These are phyloP conservation scores for Uronychia setigera DNA, from an alignment of 73 alveolate genomes.

Conservation along the genomic window DNA sequence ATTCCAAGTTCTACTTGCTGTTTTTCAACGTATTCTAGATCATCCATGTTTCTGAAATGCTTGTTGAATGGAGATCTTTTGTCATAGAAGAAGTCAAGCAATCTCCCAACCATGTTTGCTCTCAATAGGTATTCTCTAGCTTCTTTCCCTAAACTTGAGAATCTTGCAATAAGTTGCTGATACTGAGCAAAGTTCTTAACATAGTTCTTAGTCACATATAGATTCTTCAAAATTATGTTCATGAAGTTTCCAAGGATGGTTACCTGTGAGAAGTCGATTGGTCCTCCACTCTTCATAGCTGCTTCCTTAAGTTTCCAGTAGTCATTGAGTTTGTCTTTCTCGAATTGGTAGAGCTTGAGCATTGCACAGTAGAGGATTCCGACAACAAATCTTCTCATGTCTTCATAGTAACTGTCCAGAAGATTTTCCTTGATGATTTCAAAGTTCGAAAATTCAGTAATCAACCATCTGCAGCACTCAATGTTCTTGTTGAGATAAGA, in stretches of 20 bases:
- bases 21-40: constrained; percentile 5
- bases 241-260: constrained; percentile 20
- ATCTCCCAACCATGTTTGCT: constrained; percentile 51
- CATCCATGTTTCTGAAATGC: constrained; percentile 35
- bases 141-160: constrained; percentile 51
- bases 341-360: constrained; percentile 60
- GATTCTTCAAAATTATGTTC: constrained; percentile 12
- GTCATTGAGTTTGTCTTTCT: constrained; percentile 19
- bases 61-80: constrained; percentile 27
- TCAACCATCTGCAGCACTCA: constrained; percentile 51
- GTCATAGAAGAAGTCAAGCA: constrained; percentile 35
- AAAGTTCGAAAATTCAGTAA: constrained; percentile 41
- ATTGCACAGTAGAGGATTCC: constrained; percentile 67
- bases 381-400: constrained; percentile 52
- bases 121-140: constrained; percentile 49
- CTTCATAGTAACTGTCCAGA: constrained; percentile 33
- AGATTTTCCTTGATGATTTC: constrained; percentile 49
- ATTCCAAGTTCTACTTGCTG: constrained; percentile 54
- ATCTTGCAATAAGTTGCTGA: constrained; percentile 47
- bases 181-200: constrained; percentile 34
- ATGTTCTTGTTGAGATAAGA: constrained; percentile 45
- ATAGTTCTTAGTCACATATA: constrained; percentile 10
- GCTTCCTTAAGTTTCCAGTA: constrained; percentile 27
- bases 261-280: not conserved
- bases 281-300: not conserved